Percentiles rank a stretch among this genome's conserved stretches.
phyloP scores from a whole-genome alignment of 495 filamentous ascomycete genomes.

The Neurospora sp. region DNA sequence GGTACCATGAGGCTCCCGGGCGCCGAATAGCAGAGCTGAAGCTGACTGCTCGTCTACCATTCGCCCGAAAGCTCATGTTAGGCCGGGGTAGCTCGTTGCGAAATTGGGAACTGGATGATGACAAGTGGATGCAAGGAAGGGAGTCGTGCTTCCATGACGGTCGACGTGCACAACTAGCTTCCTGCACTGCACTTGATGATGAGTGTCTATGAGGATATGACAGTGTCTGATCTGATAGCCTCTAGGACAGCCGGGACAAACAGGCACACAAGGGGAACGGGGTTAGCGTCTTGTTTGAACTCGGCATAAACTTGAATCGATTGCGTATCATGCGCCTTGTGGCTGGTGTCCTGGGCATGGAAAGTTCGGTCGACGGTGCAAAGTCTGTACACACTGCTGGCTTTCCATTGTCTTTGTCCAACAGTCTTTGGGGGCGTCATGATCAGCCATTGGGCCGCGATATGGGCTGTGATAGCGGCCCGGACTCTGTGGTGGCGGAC shows the following conservation, averaged over 20 bases:
- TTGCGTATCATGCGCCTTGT: neutral
- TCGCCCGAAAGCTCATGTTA: neutral
- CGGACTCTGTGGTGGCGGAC: neutral
- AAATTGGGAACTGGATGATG: neutral
- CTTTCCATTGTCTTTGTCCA: neutral
- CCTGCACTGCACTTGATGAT: neutral
- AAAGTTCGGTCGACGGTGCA: neutral
- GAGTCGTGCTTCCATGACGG: neutral
- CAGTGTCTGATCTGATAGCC: neutral
- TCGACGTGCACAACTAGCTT: neutral
- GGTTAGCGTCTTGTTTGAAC: neutral
- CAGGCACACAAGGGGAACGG: neutral
- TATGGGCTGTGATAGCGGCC: neutral
- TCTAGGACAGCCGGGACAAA: neutral
- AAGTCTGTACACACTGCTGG: neutral
- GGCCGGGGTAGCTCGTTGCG: neutral
- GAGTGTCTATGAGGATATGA: neutral
- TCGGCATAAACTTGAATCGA: neutral
- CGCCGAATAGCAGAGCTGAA: neutral
- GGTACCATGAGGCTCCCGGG: neutral
- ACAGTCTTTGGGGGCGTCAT: neutral
- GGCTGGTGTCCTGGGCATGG: neutral
- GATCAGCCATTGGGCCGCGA: neutral
- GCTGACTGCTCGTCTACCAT: neutral
- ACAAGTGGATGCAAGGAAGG: neutral